Percentiles rank a stretch among this genome's conserved stretches.
phyloP scores from a whole-genome alignment of 805 yeast species.

The Candida easanensis region DNA sequence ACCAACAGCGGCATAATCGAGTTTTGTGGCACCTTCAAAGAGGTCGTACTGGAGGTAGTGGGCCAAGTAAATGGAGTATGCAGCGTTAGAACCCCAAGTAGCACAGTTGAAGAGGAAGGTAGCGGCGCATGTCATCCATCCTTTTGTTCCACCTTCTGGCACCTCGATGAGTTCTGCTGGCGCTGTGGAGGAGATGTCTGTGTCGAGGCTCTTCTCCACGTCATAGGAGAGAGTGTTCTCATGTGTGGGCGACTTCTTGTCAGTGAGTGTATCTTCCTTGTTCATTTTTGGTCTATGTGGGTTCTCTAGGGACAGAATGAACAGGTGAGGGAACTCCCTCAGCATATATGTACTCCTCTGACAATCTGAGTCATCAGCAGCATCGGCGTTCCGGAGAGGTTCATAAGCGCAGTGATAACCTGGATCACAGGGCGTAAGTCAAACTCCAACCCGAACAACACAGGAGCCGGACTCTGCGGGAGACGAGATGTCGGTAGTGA shows the following conservation, averaged over 20 bases:
- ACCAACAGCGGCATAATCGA: slow-evolving; percentile 65
- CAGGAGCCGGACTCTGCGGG: too few species aligned
- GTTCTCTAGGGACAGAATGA: background rate
- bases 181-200: background rate
- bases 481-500: too few species aligned
- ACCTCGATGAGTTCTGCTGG: slow-evolving; percentile 16
- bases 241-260: slow-evolving; percentile 3
- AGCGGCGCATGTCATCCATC: slow-evolving; percentile 25
- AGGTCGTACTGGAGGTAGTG: slow-evolving; percentile 48
- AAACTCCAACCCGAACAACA: too few species aligned
- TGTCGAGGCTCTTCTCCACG: slow-evolving; percentile 5
- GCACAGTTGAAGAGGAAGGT: slow-evolving; percentile 24
- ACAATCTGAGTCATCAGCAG: too few species aligned
- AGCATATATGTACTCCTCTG: too few species aligned
- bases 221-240: slow-evolving; percentile 2
- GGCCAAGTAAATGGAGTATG: slow-evolving; percentile 59
- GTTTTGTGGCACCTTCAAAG: slow-evolving; percentile 51
- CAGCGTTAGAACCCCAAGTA: slow-evolving; percentile 29
- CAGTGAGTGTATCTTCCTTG: background rate
- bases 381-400: too few species aligned
- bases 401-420: too few species aligned
- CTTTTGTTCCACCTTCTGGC: slow-evolving; percentile 27
- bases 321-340: too few species aligned
- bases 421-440: too few species aligned
- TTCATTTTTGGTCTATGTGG: background rate